Evolutionary conservation across 2,329 filamentous ascomycete genomes (phyloP).

Genomic region (Gnomoniopsis smithogilvyi): DNA sequence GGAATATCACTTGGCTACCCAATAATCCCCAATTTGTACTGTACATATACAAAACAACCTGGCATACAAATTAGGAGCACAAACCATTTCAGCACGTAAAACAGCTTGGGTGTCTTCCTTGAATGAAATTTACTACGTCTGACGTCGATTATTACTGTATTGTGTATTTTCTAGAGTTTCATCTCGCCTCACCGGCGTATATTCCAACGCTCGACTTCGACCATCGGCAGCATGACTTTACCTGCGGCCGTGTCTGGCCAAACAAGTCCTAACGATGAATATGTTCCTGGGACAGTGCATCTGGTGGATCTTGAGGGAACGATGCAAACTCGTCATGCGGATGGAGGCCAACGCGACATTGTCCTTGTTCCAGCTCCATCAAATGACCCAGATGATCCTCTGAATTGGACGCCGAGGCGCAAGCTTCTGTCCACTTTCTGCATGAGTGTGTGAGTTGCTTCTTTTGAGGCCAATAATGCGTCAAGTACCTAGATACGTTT

Average conservation of each 20-base stretch:
- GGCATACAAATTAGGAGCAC: too few species aligned
- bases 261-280: not conserved
- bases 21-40: too few species aligned
- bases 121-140: too few species aligned
- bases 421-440: constrained; percentile 29
- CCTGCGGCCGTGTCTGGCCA: not conserved
- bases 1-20: too few species aligned
- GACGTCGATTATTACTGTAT: too few species aligned
- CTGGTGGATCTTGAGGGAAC: constrained; percentile 35
- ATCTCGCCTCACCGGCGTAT: not conserved
- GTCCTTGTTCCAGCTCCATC: constrained; percentile 35
- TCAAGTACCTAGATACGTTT: too few species aligned
- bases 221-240: not conserved
- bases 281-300: constrained; percentile 34
- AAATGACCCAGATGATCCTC: constrained; percentile 34
- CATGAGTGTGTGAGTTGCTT: constrained; percentile 20
- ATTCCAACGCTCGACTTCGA: not conserved
- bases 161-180: not conserved
- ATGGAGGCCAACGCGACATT: constrained; percentile 35
- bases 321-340: constrained; percentile 21
- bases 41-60: too few species aligned
- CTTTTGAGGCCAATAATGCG: too few species aligned
- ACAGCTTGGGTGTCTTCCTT: too few species aligned
- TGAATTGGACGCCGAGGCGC: constrained; percentile 33
- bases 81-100: too few species aligned